A percentile compares a stretch with the other conserved stretches of the same genome.
Evolutionary conservation across 805 yeast genomes (phyloP).

Genomic region (Saccharomycopsis fodiens): DNA sequence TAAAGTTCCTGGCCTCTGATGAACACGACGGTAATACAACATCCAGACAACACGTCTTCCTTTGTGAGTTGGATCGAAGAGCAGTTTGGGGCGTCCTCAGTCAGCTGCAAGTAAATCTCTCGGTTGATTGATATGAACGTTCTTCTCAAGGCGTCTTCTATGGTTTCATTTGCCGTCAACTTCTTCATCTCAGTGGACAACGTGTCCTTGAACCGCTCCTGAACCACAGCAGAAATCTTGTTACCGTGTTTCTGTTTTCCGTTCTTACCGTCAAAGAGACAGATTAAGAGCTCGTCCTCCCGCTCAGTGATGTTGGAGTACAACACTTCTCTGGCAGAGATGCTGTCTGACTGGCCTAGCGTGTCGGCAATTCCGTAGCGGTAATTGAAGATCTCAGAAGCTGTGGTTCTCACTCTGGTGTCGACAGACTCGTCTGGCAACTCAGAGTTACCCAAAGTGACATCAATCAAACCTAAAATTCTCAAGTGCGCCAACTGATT

Average conservation of each 20-base stretch:
- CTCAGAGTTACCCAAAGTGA: slow-evolving; percentile 74
- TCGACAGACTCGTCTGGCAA: slow-evolving; percentile 84
- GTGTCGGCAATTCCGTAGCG: slow-evolving; percentile 91
- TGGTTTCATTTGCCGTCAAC: slow-evolving; percentile 35
- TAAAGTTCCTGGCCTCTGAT: slow-evolving; percentile 62
- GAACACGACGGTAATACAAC: slow-evolving; percentile 77
- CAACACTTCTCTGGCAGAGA: slow-evolving; percentile 78
- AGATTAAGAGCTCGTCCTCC: slow-evolving; percentile 71
- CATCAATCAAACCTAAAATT: slow-evolving; percentile 87
- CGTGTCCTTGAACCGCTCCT: slow-evolving; percentile 58
- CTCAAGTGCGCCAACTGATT: slow-evolving; percentile 65
- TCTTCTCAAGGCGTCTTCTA: slow-evolving; percentile 71
- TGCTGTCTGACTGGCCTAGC: slow-evolving; percentile 56
- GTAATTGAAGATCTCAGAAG: slow-evolving; percentile 65
- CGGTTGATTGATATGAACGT: slow-evolving; percentile 75
- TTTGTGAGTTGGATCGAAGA: slow-evolving; percentile 10
- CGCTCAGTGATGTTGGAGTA: slow-evolving; percentile 82
- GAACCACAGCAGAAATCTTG: slow-evolving; percentile 62
- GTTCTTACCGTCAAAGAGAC: slow-evolving; percentile 78
- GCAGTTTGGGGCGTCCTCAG: background rate
- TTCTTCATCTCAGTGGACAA: slow-evolving; percentile 61
- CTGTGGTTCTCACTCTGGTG: slow-evolving; percentile 84
- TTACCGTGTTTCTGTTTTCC: slow-evolving; percentile 45
- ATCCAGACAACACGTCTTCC: slow-evolving; percentile 72
- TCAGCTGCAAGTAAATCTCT: slow-evolving; percentile 40